A percentile compares a stretch with the other conserved stretches of the same genome.
Evolutionary conservation across 345 rosid genomes (phyloP).

Genomic region (Atalantia buxifolia): DNA sequence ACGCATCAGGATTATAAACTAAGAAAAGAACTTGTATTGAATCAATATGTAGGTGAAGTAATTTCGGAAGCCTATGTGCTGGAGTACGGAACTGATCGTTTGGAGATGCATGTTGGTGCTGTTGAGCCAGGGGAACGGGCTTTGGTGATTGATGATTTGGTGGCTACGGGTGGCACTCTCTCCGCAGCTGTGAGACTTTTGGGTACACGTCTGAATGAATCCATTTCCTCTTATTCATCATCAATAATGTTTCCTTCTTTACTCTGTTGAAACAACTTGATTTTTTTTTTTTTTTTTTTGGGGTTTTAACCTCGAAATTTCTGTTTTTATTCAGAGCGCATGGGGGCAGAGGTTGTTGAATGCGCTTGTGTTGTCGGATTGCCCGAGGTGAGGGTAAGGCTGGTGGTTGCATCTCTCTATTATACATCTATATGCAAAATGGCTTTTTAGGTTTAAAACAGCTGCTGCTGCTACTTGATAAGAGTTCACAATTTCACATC

Average conservation of each 20-base stretch:
- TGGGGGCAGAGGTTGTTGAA: constrained; percentile 80
- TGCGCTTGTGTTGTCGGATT: constrained; percentile 89
- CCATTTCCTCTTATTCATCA: background rate
- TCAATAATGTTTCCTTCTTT: background rate
- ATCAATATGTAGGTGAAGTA: constrained; percentile 48
- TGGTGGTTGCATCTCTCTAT: background rate
- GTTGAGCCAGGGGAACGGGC: constrained; percentile 67
- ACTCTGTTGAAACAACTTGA: background rate
- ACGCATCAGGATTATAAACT: background rate
- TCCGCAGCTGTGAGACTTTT: constrained; percentile 82
- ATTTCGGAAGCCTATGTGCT: constrained; percentile 71
- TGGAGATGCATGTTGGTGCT: constrained; percentile 85
- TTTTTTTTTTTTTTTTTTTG: background rate
- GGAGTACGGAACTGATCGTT: constrained; percentile 85
- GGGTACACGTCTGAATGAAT: constrained; percentile 41
- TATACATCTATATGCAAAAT: background rate
- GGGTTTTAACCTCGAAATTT: background rate
- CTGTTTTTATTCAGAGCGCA: constrained; percentile 49
- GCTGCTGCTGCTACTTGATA: background rate
- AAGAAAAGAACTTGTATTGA: background rate
- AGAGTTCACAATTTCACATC: background rate
- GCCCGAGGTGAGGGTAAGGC: constrained; percentile 64
- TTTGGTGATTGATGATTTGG: constrained; percentile 76
- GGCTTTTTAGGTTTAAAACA: background rate
- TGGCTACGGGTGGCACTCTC: constrained; percentile 92